Evolutionary conservation across 805 yeast genomes (phyloP).

Genomic region (Candida pseudofarinosa): DNA sequence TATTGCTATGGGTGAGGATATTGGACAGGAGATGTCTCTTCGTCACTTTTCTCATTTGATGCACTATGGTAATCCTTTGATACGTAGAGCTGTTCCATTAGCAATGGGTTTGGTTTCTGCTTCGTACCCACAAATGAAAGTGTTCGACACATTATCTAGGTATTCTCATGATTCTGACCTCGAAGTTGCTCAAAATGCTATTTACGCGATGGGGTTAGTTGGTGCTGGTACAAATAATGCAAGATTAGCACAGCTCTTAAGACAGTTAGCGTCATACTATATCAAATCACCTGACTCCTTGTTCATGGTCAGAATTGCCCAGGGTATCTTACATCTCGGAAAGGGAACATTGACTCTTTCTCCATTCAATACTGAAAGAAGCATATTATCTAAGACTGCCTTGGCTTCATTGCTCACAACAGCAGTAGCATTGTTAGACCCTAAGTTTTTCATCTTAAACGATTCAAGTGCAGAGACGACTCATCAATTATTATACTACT

Average conservation of each 20-base stretch:
- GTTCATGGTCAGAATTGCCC: constrained; percentile 91
- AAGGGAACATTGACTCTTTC: constrained; percentile 90
- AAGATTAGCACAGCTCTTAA: constrained; percentile 88
- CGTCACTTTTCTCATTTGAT: constrained; percentile 96
- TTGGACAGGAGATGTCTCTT: constrained; percentile 95
- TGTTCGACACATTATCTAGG: constrained; percentile 91
- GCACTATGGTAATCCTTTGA: constrained; percentile 93
- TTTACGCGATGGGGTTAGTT: constrained; percentile 94
- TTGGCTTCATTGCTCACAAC: constrained; percentile 86
- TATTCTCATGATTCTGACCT: constrained; percentile 94
- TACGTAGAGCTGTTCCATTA: constrained; percentile 91
- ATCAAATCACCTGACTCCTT: constrained; percentile 84
- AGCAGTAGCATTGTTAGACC: constrained; percentile 79
- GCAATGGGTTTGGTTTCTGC: constrained; percentile 97
- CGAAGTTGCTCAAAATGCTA: constrained; percentile 91
- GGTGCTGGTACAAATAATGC: constrained; percentile 99
- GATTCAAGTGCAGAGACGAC: constrained; percentile 46
- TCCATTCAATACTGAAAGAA: constrained; percentile 87
- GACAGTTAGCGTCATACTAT: constrained; percentile 93
- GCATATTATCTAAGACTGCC: constrained; percentile 80
- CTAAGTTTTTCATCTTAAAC: constrained; percentile 72
- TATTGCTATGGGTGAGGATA: constrained; percentile 96
- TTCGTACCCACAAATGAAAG: constrained; percentile 94
- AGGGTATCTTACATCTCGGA: constrained; percentile 92
- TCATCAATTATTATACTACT: constrained; percentile 79